Percentiles rank a stretch among this genome's conserved stretches.
Evolutionary conservation across 306 rosid species (phyloP).

Genomic region (Myrica gale): DNA sequence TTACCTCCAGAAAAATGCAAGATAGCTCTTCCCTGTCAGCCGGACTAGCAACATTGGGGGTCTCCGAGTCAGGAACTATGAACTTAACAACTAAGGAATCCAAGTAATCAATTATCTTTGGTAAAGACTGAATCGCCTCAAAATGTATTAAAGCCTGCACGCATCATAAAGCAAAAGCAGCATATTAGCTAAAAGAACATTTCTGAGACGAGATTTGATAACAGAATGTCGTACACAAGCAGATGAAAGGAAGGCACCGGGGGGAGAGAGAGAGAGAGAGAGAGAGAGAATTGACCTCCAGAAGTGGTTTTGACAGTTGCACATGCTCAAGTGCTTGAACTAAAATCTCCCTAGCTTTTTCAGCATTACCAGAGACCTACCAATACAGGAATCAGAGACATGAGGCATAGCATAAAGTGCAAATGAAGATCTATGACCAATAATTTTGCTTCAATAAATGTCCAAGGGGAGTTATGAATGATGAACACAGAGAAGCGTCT

Average conservation of each 20-base stretch:
- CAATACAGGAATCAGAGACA: conserved; percentile 23
- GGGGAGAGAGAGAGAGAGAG: conserved; percentile 5
- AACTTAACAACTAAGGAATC: conserved; percentile 77
- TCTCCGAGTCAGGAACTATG: conserved; percentile 68
- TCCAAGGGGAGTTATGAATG: neutral
- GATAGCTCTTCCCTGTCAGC: conserved; percentile 86
- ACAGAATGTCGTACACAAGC: conserved; percentile 6
- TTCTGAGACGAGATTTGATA: conserved; percentile 4
- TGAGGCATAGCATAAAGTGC: neutral
- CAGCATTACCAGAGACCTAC: conserved; percentile 78
- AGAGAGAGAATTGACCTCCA: conserved; percentile 52
- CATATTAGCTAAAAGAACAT: conserved; percentile 6
- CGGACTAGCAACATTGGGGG: conserved; percentile 47
- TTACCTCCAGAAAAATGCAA: conserved; percentile 84
- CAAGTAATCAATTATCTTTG: conserved; percentile 67
- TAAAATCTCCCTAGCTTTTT: conserved; percentile 74
- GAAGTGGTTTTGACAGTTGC: conserved; percentile 63
- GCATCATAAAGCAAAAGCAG: conserved; percentile 24
- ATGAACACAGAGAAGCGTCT: neutral
- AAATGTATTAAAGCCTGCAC: conserved; percentile 84
- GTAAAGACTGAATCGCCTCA: conserved; percentile 73
- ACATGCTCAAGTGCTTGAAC: conserved; percentile 78
- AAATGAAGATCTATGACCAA: neutral
- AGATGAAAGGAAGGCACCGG: neutral
- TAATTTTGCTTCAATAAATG: neutral